Evolutionary conservation across 257 asterid genomes (phyloP), one percentile per base, ranked within the genome.

Genomic region (Penstemon davidsonii): DNA sequence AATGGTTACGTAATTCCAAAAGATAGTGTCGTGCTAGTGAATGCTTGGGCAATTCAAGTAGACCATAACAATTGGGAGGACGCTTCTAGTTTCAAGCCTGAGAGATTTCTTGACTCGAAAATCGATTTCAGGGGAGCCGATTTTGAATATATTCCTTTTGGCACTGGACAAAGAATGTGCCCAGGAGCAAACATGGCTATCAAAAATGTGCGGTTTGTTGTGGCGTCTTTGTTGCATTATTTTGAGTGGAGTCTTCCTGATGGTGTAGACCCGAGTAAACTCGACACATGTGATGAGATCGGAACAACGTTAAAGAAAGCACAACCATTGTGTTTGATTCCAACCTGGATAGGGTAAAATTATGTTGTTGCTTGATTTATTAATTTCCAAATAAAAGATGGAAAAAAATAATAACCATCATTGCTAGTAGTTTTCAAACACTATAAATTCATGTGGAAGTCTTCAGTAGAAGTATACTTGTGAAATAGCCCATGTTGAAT

Each of bases 11-110:
- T 50, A 4, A 60, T 75, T 13, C 80, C 80, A 1, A 70, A 75
- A 40, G 76, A 70, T 18, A 9, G 69, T 19, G 19, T 65, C 8
- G 64, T 75, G 54, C 39, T 76, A 5, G 69, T 76, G 55, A 70
- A 76, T 44, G 76, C 73, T 0, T 70, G 80, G 80, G 76, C 76
- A 1, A 58, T 75, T 43, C 7, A 6, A 3, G 3, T 15, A 45
- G 76, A 75, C 4, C 69, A 64, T 6, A 44, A 3, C 5, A 15
- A 4, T 1, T 75, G 75, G 76, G 19, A 50, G 4, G 70, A 71
- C 5, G 59, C 67, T 15, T 46, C 42, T 3, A 69, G n/a, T 15
- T 66, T 73, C 55, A 59, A 58, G 44, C 62, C 62, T 8, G 62
- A 56, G 40, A 56, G 62, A 11, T 56, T 56, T 36, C 62, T 56